phyloP scores from a whole-genome alignment of 768 basidiomycete genomes.

The Rickenella mellea region DNA sequence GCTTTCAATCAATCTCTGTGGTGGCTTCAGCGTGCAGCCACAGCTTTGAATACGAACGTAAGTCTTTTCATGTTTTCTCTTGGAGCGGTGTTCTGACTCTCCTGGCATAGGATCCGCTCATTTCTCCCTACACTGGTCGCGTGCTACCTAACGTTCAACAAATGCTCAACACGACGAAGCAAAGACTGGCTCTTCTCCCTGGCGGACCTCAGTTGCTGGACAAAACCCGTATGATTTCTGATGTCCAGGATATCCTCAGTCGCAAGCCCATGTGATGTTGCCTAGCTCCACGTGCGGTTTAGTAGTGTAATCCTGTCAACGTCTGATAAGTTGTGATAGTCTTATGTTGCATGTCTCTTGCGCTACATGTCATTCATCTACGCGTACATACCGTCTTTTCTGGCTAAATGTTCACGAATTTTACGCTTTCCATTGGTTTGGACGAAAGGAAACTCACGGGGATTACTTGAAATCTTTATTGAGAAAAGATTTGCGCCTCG shows the following conservation, averaged over 20 bases:
- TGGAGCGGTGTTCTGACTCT: constrained; percentile 5
- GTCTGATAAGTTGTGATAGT: not conserved
- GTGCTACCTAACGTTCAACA: constrained; percentile 74
- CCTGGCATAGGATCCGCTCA: constrained; percentile 56
- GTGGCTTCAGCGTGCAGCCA: constrained; percentile 77
- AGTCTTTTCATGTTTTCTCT: constrained; percentile 12
- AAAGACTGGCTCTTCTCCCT: constrained; percentile 69
- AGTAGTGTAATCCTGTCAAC: not conserved
- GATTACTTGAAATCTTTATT: too few species aligned
- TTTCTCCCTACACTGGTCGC: constrained; percentile 72
- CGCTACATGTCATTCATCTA: not conserved
- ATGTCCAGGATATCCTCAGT: constrained; percentile 63
- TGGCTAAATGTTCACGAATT: too few species aligned
- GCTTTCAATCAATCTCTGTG: constrained; percentile 73
- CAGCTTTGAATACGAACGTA: constrained; percentile 65
- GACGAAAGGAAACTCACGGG: too few species aligned
- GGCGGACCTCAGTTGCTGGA: constrained; percentile 61
- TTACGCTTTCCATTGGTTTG: too few species aligned
- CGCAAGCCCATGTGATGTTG: constrained; percentile 24
- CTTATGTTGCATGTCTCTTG: not conserved
- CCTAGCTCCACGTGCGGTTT: constrained; percentile 2
- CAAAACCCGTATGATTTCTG: constrained; percentile 57
- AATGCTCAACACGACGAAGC: constrained; percentile 69
- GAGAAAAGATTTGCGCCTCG: too few species aligned
- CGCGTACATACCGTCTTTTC: constrained; percentile 13